phyloP scores from a whole-genome alignment of 257 asterid genomes.

The Eustoma russellianum region DNA sequence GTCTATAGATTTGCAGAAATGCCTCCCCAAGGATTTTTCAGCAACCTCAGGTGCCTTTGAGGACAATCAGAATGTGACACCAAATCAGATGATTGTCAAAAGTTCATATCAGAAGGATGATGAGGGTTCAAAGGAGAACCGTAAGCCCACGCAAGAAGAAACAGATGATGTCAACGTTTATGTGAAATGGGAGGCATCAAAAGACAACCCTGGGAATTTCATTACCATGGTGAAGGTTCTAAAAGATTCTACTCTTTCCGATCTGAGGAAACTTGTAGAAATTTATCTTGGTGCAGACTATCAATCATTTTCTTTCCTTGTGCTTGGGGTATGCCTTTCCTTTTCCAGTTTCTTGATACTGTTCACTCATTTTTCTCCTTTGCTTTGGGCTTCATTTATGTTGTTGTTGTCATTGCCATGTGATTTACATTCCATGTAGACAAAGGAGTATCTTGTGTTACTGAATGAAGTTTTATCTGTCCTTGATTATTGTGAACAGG shows the following conservation, averaged over 20 bases:
- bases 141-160: constrained; percentile 20
- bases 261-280: constrained; percentile 74
- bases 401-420: background rate
- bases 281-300: constrained; percentile 52
- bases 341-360: background rate
- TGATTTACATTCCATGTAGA: too few relatives aligned
- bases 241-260: constrained; percentile 69
- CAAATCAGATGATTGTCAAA: constrained; percentile 11
- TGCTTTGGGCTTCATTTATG: background rate
- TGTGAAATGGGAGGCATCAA: constrained; percentile 81
- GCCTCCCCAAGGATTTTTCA: constrained; percentile 10
- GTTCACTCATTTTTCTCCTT: too few relatives aligned
- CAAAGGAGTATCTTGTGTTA: too few relatives aligned
- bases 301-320: constrained; percentile 55
- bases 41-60: background rate
- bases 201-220: constrained; percentile 61
- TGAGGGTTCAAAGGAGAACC: constrained; percentile 32
- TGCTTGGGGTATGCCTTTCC: constrained; percentile 31
- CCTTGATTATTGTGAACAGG: constrained; percentile 23
- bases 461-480: background rate
- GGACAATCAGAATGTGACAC: background rate
- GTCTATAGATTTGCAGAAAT: constrained; percentile 11
- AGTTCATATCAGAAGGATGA: constrained; percentile 13
- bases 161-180: constrained; percentile 33
- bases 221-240: constrained; percentile 49